Conservation (phyloP, 441 rosid species). For the Populus tomentosa region DNA sequence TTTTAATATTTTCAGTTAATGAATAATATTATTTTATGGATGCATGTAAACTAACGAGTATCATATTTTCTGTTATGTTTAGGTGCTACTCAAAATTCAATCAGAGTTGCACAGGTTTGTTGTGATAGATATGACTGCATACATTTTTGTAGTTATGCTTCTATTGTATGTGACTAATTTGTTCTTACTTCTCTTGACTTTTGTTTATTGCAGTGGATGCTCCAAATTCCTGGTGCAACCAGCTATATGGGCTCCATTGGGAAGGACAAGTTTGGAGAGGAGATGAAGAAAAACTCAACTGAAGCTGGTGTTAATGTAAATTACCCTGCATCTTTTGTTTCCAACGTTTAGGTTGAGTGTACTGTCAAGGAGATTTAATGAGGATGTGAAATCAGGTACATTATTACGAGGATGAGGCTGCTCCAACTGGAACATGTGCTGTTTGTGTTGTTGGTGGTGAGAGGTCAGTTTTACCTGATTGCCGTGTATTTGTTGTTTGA, state of each 20-base stretch:
- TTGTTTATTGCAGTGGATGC: slow-evolving; percentile 74
- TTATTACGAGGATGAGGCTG: slow-evolving; percentile 72
- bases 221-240: slow-evolving; percentile 86
- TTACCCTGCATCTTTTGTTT: neutral
- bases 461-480: slow-evolving; percentile 41
- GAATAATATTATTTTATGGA: neutral
- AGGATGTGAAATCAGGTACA: slow-evolving; percentile 42
- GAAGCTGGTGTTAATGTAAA: slow-evolving; percentile 82
- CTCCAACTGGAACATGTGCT: slow-evolving; percentile 91
- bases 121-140: neutral
- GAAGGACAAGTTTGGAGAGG: slow-evolving; percentile 89
- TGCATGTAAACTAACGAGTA: slow-evolving; percentile 3
- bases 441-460: slow-evolving; percentile 97
- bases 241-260: slow-evolving; percentile 95
- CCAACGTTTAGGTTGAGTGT: neutral
- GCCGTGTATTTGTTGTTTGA: neutral
- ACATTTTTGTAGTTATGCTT: neutral
- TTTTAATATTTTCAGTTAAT: neutral
- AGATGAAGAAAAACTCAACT: slow-evolving; percentile 78
- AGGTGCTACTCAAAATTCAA: slow-evolving; percentile 85
- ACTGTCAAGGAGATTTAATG: neutral
- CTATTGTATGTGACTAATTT: neutral
- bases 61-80: slow-evolving; percentile 5
- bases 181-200: neutral
- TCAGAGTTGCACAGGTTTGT: slow-evolving; percentile 88